Base-by-base conservation (phyloP, 768 basidiomycete species). In the Pisolithus microcarpus region DNA sequence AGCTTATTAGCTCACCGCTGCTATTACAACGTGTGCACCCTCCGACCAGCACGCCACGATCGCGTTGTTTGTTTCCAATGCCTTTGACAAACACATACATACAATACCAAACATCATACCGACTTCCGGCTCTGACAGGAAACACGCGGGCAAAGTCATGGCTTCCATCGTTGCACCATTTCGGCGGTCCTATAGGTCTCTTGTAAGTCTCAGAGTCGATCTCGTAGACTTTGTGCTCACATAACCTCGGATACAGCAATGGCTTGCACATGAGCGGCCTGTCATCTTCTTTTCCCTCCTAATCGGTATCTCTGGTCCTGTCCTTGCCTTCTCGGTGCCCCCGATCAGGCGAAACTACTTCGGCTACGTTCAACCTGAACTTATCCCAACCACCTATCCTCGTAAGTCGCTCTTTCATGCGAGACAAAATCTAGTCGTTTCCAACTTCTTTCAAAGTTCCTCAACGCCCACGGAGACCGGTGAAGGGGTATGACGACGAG, bases 201-300 rank as follows among this genome's bases (percentile, higher is more conserved):
- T 67, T 42, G 65, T 69, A 34, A 43, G 63, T 40, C 3, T 16
- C 1, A 8, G n/a, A 13, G 42, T 53, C 18, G 51, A 7, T 16
- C 28, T 8, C 24, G 8, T 15, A 11, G 30, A 37, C 34, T 51
- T 19, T 13, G 2, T 1, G 13, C 5, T 23, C 15, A 23, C n/a
- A 19, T 9, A 19, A 36, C 18, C 26, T 26, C 26, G 26, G 26
- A 26, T 24, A 9, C 46, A 94, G 91, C 89, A 91, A 91, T 81
- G 86, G 43, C 81, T 85, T 59, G 90, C 91, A 36, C 91, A 95
- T 70, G 91, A 95, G 70, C 81, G 79, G 61, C 91, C 91, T 26
- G 87, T 91, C 66, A 80, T 93, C 66, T 93, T 93, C 75, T 95
- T 84, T 70, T 91, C 91, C 10, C 75, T 83, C 64, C 68, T 83